Evolutionary conservation across 129 eudicot genomes (phyloP), one percentile per base, ranked within the genome.

Genomic region (Pseudognaphalium luteoalbum): DNA sequence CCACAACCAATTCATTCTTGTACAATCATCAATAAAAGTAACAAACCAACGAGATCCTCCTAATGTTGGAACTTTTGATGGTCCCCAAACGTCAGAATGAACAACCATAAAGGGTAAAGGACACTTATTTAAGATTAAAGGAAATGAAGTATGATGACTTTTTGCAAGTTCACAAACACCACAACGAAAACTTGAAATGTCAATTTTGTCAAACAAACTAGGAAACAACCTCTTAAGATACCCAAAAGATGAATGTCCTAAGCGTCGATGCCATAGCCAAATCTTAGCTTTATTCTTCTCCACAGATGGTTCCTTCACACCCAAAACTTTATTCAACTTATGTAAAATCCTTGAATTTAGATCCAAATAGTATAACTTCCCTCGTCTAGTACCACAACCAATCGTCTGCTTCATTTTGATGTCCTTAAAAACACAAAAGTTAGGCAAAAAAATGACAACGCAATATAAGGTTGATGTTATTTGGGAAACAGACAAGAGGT

Each of bases 31-130:
- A 17, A 84, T 76, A 80, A 80, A 83, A 0, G 78, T 44, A 20
- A 79, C 78, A 72, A 84, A 76, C 85, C 82, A 83, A 28, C 34
- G 82, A 1, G 80, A 39, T 41, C 86, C 82, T 5, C 50, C 25
- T 28, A 82, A 22, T 0, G 72, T 72, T 5, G 75, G n/a, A 20
- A 82, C 35, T 16, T 77, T 82, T 7, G 82, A 72, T 42, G 60
- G 76, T 25, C 78, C 81, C 85, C 78, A 77, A 0, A 82, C 78
- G 70, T 82, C 82, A 71, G 42, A 82, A 15, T 82, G 35, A 8
- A 71, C 21, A 66, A 58, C 50, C 66, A 63, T 64, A 19, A 76
- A 76, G 0, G 78, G 82, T 28, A 35, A 3, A 19, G 61, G n/a
- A 65, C 52, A 71, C 71, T 63, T 82, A 76, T 39, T 71, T 47